phyloP scores from a whole-genome alignment of 2,329 filamentous ascomycete genomes.

The Taxawa tesnikishii region DNA sequence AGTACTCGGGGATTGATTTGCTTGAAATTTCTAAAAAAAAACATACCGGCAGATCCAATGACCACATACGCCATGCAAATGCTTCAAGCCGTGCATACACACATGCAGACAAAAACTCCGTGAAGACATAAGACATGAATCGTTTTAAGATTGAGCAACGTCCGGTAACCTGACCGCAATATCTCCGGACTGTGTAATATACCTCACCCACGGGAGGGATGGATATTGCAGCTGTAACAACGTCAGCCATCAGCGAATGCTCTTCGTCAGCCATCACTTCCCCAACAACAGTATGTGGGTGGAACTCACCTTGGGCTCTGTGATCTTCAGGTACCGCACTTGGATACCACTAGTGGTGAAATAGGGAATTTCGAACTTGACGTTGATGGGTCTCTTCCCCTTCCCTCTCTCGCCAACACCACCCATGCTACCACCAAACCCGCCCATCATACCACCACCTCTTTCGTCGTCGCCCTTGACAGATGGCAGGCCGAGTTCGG shows the following conservation, averaged over 20 bases:
- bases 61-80: too few species aligned
- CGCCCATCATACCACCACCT: slow-evolving; percentile 93
- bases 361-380: slow-evolving; percentile 99
- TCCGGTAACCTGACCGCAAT: slow-evolving; percentile 94
- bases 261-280: neutral
- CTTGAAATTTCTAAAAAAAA: too few species aligned
- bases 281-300: slow-evolving; percentile 2
- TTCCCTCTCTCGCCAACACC: slow-evolving; percentile 80
- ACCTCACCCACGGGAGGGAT: slow-evolving; percentile 92
- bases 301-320: slow-evolving; percentile 78
- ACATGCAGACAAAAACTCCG: too few species aligned
- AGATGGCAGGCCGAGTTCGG: slow-evolving; percentile 84
- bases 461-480: slow-evolving; percentile 93
- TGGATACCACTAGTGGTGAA: slow-evolving; percentile 99
- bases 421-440: slow-evolving; percentile 94
- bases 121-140: too few species aligned
- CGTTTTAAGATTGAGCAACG: slow-evolving; percentile 62
- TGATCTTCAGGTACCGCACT: slow-evolving; percentile 97
- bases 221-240: slow-evolving; percentile 82
- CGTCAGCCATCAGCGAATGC: slow-evolving; percentile 5
- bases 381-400: slow-evolving; percentile 90
- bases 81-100: too few species aligned
- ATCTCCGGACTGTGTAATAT: slow-evolving; percentile 96
- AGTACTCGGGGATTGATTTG: too few species aligned
- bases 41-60: too few species aligned